Evolutionary conservation across 768 basidiomycete species (phyloP).

Genomic region (Tylopilus intermedius): DNA sequence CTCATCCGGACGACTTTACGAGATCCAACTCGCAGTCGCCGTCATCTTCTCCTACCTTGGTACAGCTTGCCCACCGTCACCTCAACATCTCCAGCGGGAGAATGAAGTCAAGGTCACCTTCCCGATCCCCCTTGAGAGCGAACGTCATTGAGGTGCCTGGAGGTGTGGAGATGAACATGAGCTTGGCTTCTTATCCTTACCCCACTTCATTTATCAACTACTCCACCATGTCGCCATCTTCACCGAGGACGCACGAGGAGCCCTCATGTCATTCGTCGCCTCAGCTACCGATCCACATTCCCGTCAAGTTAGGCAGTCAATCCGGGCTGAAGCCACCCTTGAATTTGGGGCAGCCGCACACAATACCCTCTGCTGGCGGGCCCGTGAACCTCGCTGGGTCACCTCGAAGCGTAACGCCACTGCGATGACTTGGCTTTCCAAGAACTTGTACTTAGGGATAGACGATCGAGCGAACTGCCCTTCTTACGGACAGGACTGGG

Average conservation of each 20-base stretch:
- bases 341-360: slow-evolving; percentile 11
- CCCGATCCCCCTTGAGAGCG: slow-evolving; percentile 28
- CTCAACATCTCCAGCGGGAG: slow-evolving; percentile 20
- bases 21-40: slow-evolving; percentile 12
- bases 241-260: slow-evolving; percentile 25
- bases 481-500: background rate
- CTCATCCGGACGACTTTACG: slow-evolving; percentile 19
- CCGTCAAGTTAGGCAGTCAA: slow-evolving; percentile 17
- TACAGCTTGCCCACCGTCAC: slow-evolving; percentile 25
- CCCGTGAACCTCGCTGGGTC: slow-evolving; percentile 19
- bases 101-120: slow-evolving; percentile 28
- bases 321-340: slow-evolving; percentile 11
- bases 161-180: slow-evolving; percentile 11
- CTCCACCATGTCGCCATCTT: slow-evolving; percentile 50
- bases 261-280: slow-evolving; percentile 19
- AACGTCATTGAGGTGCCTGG: slow-evolving; percentile 17
- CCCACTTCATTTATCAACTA: slow-evolving; percentile 41
- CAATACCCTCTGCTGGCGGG: slow-evolving; percentile 9
- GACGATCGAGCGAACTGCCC: slow-evolving; percentile 1
- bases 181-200: slow-evolving; percentile 9
- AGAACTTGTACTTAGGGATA: background rate
- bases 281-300: slow-evolving; percentile 10
- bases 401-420: slow-evolving; percentile 22
- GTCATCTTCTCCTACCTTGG: slow-evolving; percentile 9
- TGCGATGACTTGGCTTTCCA: slow-evolving; percentile 12